Percentiles rank a stretch among this genome's conserved stretches.
Evolutionary conservation across 331 rosid genomes (phyloP).

Genomic region (Saraca asoca): DNA sequence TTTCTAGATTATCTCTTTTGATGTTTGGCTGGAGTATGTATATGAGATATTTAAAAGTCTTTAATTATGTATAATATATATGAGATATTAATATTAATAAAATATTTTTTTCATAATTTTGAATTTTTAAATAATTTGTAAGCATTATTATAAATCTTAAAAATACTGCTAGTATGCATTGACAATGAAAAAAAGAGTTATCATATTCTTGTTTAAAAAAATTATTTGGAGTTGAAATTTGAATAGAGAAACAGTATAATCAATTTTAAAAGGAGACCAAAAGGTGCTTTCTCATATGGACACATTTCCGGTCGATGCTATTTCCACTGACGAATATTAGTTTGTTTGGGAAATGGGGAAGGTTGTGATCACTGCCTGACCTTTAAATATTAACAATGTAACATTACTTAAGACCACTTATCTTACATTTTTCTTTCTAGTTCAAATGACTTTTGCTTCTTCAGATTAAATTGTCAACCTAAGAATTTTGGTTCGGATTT

Average conservation of each 20-base stretch:
- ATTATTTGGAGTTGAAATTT: slow-evolving; percentile 35
- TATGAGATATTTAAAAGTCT: slow-evolving; percentile 44
- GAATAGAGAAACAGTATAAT: slow-evolving; percentile 54
- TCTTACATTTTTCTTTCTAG: too few relatives aligned
- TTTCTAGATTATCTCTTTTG: slow-evolving; percentile 42
- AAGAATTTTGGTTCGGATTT: too few relatives aligned
- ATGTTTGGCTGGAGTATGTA: slow-evolving; percentile 29
- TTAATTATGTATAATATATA: not conserved
- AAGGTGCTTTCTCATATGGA: slow-evolving; percentile 68
- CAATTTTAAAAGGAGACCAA: slow-evolving; percentile 53
- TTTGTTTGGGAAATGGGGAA: slow-evolving; percentile 39
- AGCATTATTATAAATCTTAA: too few relatives aligned
- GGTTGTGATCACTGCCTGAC: slow-evolving; percentile 23
- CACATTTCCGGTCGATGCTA: slow-evolving; percentile 51
- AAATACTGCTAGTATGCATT: too few relatives aligned
- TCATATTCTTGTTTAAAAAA: too few relatives aligned
- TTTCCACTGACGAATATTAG: slow-evolving; percentile 45
- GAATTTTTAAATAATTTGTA: too few relatives aligned
- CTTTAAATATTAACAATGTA: slow-evolving; percentile 22
- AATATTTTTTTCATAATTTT: too few relatives aligned
- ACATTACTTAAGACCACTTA: too few relatives aligned
- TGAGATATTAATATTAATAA: too few relatives aligned
- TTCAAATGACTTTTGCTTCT: too few relatives aligned
- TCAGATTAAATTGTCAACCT: too few relatives aligned
- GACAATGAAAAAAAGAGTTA: too few relatives aligned